A percentile compares a stretch with the other conserved stretches of the same genome.
phyloP scores from a whole-genome alignment of 1,284 basidiomycete genomes.

The Coriolopsis trogii region DNA sequence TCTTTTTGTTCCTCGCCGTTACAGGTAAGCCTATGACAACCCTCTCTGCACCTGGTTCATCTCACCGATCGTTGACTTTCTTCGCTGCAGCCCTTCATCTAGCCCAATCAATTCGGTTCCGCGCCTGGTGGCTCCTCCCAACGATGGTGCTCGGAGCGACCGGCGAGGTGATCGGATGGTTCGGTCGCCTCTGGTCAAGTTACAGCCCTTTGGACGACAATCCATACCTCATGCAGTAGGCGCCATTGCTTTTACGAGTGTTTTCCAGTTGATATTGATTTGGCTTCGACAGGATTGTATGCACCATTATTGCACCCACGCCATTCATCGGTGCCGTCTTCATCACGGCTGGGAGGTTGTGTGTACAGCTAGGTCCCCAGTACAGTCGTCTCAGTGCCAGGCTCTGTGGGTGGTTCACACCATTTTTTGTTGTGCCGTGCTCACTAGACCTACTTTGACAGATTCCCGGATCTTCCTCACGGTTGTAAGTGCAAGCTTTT shows the following conservation, averaged over 20 bases:
- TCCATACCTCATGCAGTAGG: conserved; percentile 36
- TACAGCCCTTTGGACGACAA: conserved; percentile 21
- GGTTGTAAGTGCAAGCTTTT: conserved; percentile 23
- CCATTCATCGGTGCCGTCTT: conserved; percentile 52
- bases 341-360: conserved; percentile 47
- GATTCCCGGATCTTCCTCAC: conserved; percentile 42
- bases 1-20: conserved; percentile 19
- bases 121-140: conserved; percentile 55
- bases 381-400: conserved; percentile 29
- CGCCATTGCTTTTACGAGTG: conserved; percentile 34
- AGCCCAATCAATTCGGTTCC: conserved; percentile 43
- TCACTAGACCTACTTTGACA: conserved; percentile 16
- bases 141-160: conserved; percentile 54
- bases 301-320: conserved; percentile 47
- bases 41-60: too few species aligned
- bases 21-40: too few species aligned
- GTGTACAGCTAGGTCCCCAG: conserved; percentile 41
- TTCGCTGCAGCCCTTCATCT: conserved; percentile 42
- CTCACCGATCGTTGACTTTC: conserved; percentile 35
- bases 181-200: conserved; percentile 37
- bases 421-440: neutral
- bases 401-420: conserved; percentile 40
- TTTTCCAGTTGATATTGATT: conserved; percentile 18
- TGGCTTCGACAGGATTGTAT: conserved; percentile 36
- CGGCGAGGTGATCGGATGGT: conserved; percentile 56